These are phyloP conservation scores for Exophiala dermatitidis DNA, from an alignment of 2,329 filamentous ascomycete species.

Conservation along the genomic window DNA sequence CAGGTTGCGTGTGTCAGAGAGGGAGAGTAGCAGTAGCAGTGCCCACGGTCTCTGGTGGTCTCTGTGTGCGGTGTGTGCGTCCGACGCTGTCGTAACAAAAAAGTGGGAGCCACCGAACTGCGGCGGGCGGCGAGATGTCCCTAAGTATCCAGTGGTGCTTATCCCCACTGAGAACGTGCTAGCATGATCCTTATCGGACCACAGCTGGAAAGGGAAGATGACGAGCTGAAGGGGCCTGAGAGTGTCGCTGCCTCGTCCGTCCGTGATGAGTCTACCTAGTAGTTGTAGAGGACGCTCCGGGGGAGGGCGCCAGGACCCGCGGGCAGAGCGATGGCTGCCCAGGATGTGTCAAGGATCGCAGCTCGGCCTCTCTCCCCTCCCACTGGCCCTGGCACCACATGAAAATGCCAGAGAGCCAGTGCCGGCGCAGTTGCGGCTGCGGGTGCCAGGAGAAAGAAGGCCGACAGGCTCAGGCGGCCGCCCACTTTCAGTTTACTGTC, in stretches of 20 bases:
- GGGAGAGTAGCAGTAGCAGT: neutral
- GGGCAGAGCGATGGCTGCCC: neutral
- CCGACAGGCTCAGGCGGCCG: neutral
- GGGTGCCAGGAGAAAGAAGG: neutral
- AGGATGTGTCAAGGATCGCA: neutral
- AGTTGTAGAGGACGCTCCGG: neutral
- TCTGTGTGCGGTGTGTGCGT: neutral
- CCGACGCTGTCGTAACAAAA: neutral
- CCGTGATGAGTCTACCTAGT: neutral
- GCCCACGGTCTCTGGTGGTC: no score
- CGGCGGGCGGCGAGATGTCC: neutral
- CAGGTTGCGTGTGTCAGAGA: neutral
- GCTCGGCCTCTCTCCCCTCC: neutral
- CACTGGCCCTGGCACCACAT: no score
- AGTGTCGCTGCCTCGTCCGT: neutral
- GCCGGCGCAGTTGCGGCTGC: neutral
- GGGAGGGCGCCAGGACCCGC: neutral
- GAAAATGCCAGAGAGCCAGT: neutral
- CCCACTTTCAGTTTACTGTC: neutral
- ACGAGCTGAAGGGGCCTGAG: neutral
- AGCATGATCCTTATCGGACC: conserved; percentile 16
- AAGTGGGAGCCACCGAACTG: neutral
- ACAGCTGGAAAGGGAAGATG: conserved; percentile 2
- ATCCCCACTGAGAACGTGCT: neutral
- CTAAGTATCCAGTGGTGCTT: neutral